Evolutionary conservation across 176 grass and related monocot genomes (phyloP).

Genomic region (Saccharum spontaneum): DNA sequence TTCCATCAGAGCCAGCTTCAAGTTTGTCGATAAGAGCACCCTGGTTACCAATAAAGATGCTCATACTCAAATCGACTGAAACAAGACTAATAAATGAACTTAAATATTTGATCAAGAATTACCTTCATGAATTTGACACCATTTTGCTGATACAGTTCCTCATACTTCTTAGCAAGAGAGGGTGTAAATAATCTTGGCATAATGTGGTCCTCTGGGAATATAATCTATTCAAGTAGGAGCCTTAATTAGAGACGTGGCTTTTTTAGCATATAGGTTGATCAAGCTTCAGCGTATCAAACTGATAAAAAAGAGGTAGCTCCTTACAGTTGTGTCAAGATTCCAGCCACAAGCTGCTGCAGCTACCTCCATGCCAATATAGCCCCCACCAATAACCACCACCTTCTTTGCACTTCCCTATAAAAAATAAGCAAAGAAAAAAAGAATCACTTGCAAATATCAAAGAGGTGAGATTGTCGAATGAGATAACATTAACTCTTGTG

Average conservation of each 20-base stretch:
- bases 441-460: constrained; percentile 11
- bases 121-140: constrained; percentile 89
- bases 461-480: background rate
- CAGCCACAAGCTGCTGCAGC: constrained; percentile 82
- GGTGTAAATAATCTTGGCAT: constrained; percentile 97
- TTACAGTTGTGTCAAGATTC: constrained; percentile 96
- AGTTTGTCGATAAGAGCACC: constrained; percentile 75
- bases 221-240: constrained; percentile 49
- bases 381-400: constrained; percentile 84
- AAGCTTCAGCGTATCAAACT: constrained; percentile 28
- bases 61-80: background rate
- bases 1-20: constrained; percentile 87
- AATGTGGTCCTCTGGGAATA: constrained; percentile 86
- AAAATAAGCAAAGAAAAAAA: constrained; percentile 26
- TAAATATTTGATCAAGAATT: constrained; percentile 19
- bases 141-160: constrained; percentile 82
- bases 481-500: background rate
- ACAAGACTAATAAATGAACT: constrained; percentile 1
- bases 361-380: constrained; percentile 99
- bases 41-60: constrained; percentile 30
- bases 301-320: constrained; percentile 21
- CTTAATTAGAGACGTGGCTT: background rate
- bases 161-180: constrained; percentile 85
- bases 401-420: constrained; percentile 78
- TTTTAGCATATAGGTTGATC: background rate